Evolutionary conservation across 2,329 filamentous ascomycete genomes (phyloP), one percentile per base, ranked within the genome.

Genomic region (Colletotrichum viniferum): DNA sequence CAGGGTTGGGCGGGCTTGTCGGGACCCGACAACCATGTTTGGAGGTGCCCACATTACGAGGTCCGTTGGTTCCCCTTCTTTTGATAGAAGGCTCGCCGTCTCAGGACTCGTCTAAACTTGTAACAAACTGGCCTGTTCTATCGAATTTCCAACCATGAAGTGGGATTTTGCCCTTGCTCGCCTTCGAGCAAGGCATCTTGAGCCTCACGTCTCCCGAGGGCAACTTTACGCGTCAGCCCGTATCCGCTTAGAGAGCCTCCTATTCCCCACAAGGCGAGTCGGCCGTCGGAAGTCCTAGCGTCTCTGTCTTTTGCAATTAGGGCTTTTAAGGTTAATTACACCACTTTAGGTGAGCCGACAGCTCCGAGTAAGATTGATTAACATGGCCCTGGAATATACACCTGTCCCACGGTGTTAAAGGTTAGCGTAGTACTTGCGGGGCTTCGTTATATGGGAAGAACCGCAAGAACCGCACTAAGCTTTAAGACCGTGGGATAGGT

Each of bases 241-340:
- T 69, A 64, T 55, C 58, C 73, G 69, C 63, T 71, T 48, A 63
- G 63, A 43, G 63, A 73, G 62, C 52, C 63, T 64, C 56, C 18
- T 38, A 21, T 28, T 36, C 58, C 28, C 73, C 63, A 73, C 73
- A 68, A 73, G 69, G 61, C 69, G 16, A 56, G 24, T 14, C 61
- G 64, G 62, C 18, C 43, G 21, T 36, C 56, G 69, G 63, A 43
- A 21, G 60, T 13, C 34, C 58, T 14, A 32, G 32, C 30, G 58
- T 38, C 36, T 32, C 18, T 36, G 14, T 21, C 34, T 55, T 36
- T 60, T 26, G 56, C 58, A 26, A 52, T 73, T 52, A 68, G 63
- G 69, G 73, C 60, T 67, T 55, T 63, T 43, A 68, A 68, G 69
- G 69, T 75, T 75, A 63, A 72, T 58, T 38, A 48, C 28, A 62